These are phyloP conservation scores for Ustilago hordei DNA, from an alignment of 1,284 basidiomycete species.

Conservation along the genomic window DNA sequence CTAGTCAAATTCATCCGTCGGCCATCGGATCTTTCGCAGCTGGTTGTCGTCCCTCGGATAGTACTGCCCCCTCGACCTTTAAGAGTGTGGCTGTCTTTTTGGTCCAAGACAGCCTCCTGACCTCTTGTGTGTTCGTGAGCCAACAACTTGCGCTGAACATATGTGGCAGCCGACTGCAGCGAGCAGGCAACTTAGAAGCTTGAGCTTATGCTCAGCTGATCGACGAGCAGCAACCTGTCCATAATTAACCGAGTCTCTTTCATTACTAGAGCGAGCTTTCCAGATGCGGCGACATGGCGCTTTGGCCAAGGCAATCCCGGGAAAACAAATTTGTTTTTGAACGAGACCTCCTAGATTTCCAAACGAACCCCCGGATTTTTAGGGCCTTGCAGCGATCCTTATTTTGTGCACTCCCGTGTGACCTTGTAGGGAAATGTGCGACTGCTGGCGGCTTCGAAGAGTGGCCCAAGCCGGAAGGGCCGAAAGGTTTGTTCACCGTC, in stretches of 20 bases:
- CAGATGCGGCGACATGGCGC: constrained; percentile 8
- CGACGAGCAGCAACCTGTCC: neutral
- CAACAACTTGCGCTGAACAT: too few species aligned
- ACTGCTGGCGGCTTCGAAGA: neutral
- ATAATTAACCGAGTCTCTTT: constrained; percentile 21
- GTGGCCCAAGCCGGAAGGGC: neutral
- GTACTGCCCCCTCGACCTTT: too few species aligned
- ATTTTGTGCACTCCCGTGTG: neutral
- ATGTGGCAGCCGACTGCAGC: too few species aligned
- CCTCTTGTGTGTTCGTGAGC: too few species aligned
- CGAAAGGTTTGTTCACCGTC: neutral
- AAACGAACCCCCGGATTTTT: constrained; percentile 2
- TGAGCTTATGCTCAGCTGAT: constrained; percentile 4
- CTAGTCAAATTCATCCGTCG: too few species aligned
- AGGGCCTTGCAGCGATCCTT: constrained; percentile 4
- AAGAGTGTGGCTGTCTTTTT: too few species aligned
- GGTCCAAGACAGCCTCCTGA: too few species aligned
- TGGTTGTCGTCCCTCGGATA: too few species aligned
- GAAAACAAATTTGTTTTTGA: constrained; percentile 1
- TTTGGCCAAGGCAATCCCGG: neutral
- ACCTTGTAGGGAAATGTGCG: neutral
- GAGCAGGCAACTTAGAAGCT: neutral
- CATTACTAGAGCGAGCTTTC: constrained; percentile 7
- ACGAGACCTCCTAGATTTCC: constrained; percentile 10
- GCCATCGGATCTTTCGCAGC: too few species aligned